Base-by-base conservation (phyloP, 2,329 filamentous ascomycete species). In the Huntiella moniliformis region DNA sequence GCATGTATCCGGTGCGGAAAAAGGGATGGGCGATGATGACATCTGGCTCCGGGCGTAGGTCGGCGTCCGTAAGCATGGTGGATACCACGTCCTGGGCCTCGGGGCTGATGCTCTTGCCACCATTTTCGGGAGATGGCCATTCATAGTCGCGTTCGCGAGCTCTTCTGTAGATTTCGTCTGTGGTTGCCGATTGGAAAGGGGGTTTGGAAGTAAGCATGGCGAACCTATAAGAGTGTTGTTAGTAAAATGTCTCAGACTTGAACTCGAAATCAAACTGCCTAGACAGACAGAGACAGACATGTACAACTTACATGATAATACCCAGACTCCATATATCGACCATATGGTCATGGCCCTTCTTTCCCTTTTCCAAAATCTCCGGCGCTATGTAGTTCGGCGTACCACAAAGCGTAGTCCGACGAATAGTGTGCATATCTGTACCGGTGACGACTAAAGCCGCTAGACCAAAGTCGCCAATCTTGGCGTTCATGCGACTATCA, bases 331-430 rank as follows among this genome's bases (percentile, higher is more conserved):
- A 98, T 47, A 98, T 83, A 59, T 98, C 91, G 3, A 98, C 91
- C 67, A 92, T 94, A 58, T 96, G 87, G 53, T 94, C 91, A 59
- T 98, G 91, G 0, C 91, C 91, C 55, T 88, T 85, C 57, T 84
- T 91, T 32, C 82, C 84, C 67, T 91, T 94, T 57, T 94, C 84
- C 44, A 98, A 64, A 51, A 98, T 94, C 58, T 98, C 91, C 0
- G 91, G 91, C 0, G 91, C 91, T 54, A 98, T 94, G 60, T 98
- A 98, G 61, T 98, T 98, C 1, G 91, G 91, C 4, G 91, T 98
- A 49, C 91, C 91, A 55, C 91, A 98, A 50, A 98, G 75, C 5
- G 91, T 98, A 18, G 85, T 95, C 56, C 92, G 74, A 52, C 91
- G 77, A 55, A 77, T 77, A 50, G 74, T 85, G 60, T 78, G 79